Evolutionary conservation across 2,329 filamentous ascomycete genomes (phyloP).

Genomic region (Cytospora mali): DNA sequence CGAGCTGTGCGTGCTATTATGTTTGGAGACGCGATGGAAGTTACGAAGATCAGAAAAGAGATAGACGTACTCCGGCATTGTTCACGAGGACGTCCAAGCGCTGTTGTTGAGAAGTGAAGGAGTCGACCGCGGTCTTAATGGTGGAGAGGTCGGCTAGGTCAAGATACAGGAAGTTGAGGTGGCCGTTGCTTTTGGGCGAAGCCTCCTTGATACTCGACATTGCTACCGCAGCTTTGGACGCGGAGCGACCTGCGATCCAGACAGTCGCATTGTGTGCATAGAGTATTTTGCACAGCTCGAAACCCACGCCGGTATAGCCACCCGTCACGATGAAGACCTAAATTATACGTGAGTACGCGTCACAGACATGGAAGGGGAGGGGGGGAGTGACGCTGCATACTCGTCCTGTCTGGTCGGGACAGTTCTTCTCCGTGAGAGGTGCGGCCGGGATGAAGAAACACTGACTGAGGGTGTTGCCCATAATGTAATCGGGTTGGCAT

Average conservation of each 20-base stretch:
- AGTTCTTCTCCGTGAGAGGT: slow-evolving; percentile 33
- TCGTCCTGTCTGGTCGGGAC: slow-evolving; percentile 33
- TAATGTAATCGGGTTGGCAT: too few species aligned
- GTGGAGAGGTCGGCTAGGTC: slow-evolving; percentile 19
- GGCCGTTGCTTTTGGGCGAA: slow-evolving; percentile 3
- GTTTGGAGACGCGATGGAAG: too few species aligned
- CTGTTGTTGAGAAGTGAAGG: slow-evolving; percentile 6
- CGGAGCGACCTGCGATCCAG: slow-evolving; percentile 48
- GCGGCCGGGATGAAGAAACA: slow-evolving; percentile 31
- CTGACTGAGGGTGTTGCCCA: slow-evolving; percentile 35
- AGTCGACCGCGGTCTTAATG: slow-evolving; percentile 6
- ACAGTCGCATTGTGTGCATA: slow-evolving; percentile 52
- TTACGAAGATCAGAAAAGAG: too few species aligned
- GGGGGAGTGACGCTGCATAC: slow-evolving; percentile 25
- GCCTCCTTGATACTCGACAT: not conserved
- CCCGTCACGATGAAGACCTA: slow-evolving; percentile 45
- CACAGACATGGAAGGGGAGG: slow-evolving; percentile 24
- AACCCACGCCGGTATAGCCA: slow-evolving; percentile 40
- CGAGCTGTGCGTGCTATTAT: too few species aligned
- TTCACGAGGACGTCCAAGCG: slow-evolving; percentile 19
- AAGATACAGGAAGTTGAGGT: slow-evolving; percentile 3
- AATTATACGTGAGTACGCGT: not conserved
- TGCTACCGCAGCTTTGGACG: not conserved
- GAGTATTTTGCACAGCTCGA: slow-evolving; percentile 50
- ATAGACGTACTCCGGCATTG: slow-evolving; percentile 29